Evolutionary conservation across 176 grass and related monocot species (phyloP).

Genomic region (Avena insularis): DNA sequence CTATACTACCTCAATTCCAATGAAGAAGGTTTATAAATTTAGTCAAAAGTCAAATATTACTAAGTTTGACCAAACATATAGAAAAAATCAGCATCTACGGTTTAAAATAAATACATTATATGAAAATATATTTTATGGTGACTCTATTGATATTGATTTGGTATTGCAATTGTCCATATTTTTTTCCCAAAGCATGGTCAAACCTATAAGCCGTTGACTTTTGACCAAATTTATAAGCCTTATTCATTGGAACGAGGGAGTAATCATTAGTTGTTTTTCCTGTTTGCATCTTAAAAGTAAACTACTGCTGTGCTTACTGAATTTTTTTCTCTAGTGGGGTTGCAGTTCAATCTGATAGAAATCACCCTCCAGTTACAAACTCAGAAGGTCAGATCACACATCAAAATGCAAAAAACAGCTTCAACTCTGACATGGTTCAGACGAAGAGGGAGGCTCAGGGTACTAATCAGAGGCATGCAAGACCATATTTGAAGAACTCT

Average conservation of each 20-base stretch:
- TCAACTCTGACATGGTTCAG: conserved; percentile 36
- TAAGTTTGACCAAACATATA: too few species aligned
- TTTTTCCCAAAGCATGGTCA: too few species aligned
- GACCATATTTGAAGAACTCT: conserved; percentile 50
- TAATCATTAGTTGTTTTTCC: conserved; percentile 24
- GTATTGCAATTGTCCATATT: too few species aligned
- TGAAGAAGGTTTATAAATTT: too few species aligned
- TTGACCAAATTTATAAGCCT: too few species aligned
- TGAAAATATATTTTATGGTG: too few species aligned
- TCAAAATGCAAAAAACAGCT: conserved; percentile 37
- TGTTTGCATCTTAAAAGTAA: conserved; percentile 10
- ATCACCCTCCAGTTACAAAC: conserved; percentile 41
- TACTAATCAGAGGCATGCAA: conserved; percentile 51
- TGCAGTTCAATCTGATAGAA: conserved; percentile 52
- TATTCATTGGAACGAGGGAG: too few species aligned
- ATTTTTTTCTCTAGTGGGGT: conserved; percentile 44
- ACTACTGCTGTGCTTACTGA: conserved; percentile 33
- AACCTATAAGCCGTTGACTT: too few species aligned
- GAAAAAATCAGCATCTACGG: too few species aligned
- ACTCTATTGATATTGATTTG: too few species aligned
- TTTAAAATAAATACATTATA: too few species aligned
- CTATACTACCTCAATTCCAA: neutral
- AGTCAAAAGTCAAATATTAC: too few species aligned
- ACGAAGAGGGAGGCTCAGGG: conserved; percentile 45
- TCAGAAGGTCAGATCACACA: conserved; percentile 44